phyloP scores from a whole-genome alignment of 441 rosid genomes.

The Corymbia citriodora region DNA sequence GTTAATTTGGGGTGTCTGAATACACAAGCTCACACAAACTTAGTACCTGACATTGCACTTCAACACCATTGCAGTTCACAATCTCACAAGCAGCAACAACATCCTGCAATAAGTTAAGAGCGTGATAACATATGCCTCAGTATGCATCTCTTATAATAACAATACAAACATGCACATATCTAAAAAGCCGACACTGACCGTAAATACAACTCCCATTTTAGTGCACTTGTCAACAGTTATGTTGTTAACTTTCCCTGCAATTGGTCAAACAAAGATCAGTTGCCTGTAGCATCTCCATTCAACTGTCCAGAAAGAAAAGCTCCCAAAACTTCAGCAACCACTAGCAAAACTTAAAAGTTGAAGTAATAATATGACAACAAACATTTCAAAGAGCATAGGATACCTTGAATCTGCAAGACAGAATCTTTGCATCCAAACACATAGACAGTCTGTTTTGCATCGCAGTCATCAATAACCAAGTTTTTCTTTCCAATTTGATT shows the following conservation, averaged over 20 bases:
- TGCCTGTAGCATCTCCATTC: not conserved
- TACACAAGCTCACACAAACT: not conserved
- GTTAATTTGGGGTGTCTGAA: not conserved
- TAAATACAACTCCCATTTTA: slow-evolving; percentile 86
- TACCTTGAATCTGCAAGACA: slow-evolving; percentile 91
- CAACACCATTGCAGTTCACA: slow-evolving; percentile 86
- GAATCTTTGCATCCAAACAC: slow-evolving; percentile 97
- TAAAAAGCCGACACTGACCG: slow-evolving; percentile 39
- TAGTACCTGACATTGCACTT: slow-evolving; percentile 95
- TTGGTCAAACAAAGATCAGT: slow-evolving; percentile 11
- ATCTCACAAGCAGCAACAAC: slow-evolving; percentile 97
- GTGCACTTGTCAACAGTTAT: slow-evolving; percentile 94
- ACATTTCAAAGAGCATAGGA: not conserved
- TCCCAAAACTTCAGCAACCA: not conserved
- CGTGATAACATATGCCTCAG: not conserved
- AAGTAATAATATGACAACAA: not conserved
- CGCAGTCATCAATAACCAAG: slow-evolving; percentile 85
- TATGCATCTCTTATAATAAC: not conserved
- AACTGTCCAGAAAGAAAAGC: not conserved
- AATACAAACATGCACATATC: not conserved
- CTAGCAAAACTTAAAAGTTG: not conserved
- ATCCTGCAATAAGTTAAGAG: slow-evolving; percentile 46
- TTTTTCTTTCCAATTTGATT: slow-evolving; percentile 85
- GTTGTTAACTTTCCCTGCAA: slow-evolving; percentile 92
- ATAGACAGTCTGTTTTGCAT: slow-evolving; percentile 88